Evolutionary conservation across 2,329 filamentous ascomycete species (phyloP), one percentile per base, ranked within the genome.

Genomic region (Microdochium nivale): DNA sequence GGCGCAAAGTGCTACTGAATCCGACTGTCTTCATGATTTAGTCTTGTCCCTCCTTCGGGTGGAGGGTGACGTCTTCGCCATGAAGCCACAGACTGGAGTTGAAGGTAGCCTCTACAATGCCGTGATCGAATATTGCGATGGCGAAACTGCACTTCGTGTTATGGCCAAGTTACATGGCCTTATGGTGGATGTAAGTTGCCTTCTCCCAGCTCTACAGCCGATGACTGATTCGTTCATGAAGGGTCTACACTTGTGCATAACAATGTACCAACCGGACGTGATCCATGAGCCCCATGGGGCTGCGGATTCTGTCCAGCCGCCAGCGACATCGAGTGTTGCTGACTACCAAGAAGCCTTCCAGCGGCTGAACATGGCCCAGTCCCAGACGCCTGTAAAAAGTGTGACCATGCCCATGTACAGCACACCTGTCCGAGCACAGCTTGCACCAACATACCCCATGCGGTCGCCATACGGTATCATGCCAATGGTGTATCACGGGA

Each of bases 91-190:
- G 13, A 59, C 65, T 14, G 68, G 66, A 13, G 68, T 69, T 7
- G 67, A 70, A 10, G 69, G 72, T 30, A 73, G 70, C 8, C 59
- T 72, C 5, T 70, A 78, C 55, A 70, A 67, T 50, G 74, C 76
- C 8, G 63, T 79, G 47, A 72, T 74, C 2, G 79, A 83, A 57
- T 83, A 76, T 52, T 74, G 72, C 50, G 77, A 82, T 54, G 66
- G 70, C 23, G 68, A 71, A 2, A 62, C 71, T 49, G 75, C 76
- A 10, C 47, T 70, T 16, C 59, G 59, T 3, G 73, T 74, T 4
- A 65, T 73, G 3, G 60, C 67, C 8, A 67, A 66, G 52, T 69
- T 72, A 46, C 70, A 73, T 47, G 68, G 70, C 11, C 50, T 63
- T 16, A 62, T 66, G 2, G 52, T 70, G 37, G 61, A 69, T 48